Conservation (phyloP, 2,329 filamentous ascomycete genomes). For the Trichoderma sp. region DNA sequence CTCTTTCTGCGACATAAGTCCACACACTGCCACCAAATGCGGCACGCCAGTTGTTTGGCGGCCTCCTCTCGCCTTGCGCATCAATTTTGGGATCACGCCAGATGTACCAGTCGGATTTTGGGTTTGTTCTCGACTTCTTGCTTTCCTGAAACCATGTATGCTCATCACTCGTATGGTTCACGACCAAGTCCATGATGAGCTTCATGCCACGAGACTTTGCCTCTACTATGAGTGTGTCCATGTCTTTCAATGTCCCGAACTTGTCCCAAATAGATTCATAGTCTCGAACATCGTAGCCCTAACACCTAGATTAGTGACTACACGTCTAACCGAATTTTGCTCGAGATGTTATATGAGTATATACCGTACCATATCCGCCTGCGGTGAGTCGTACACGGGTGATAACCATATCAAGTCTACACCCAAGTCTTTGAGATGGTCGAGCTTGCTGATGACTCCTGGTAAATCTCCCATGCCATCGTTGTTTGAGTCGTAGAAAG, state of each 20-base stretch:
- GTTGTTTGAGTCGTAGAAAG: conserved; percentile 53
- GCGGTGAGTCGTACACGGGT: conserved; percentile 39
- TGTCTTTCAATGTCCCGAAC: conserved; percentile 43
- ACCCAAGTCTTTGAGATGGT: conserved; percentile 50
- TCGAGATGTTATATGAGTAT: not conserved
- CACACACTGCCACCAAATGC: conserved; percentile 39
- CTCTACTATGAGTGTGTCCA: conserved; percentile 9
- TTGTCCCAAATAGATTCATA: conserved; percentile 59
- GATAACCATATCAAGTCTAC: conserved; percentile 49
- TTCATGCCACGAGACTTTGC: conserved; percentile 15
- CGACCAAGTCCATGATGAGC: conserved; percentile 29
- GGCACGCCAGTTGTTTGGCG: conserved; percentile 45
- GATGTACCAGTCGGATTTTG: conserved; percentile 55
- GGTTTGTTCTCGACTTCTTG: conserved; percentile 37
- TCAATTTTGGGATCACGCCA: conserved; percentile 47
- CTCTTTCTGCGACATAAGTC: conserved; percentile 36
- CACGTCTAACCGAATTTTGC: not conserved
- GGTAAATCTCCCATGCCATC: conserved; percentile 53
- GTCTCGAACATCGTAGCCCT: conserved; percentile 63
- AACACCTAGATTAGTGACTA: conserved; percentile 20
- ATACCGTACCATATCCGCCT: conserved; percentile 29
- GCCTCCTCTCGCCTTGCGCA: conserved; percentile 21
- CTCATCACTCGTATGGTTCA: conserved; percentile 34
- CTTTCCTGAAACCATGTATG: conserved; percentile 59
- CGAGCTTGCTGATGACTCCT: conserved; percentile 52